These are phyloP conservation scores for Pythium aquatile DNA, from an alignment of 352 stramenopile species.

Conservation along the genomic window DNA sequence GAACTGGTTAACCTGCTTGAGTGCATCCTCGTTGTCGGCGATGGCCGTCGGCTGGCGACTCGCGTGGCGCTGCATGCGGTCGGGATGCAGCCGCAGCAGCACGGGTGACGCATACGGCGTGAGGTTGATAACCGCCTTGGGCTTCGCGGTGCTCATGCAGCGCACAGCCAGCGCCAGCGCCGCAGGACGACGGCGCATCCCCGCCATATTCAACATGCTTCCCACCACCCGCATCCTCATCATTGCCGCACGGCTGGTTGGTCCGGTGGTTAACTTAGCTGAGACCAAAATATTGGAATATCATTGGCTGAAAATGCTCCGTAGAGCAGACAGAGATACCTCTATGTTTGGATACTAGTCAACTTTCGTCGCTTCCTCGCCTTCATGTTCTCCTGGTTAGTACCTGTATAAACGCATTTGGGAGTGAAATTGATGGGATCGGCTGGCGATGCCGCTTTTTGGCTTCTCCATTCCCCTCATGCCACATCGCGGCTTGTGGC, in stretches of 20 bases:
- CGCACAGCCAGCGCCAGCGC: constrained; percentile 7
- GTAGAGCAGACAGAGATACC: too few species aligned
- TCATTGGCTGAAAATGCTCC: not conserved
- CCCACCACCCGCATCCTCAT: constrained; percentile 4
- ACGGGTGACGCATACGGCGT: constrained; percentile 68
- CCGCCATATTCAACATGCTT: not conserved
- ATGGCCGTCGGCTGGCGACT: constrained; percentile 27
- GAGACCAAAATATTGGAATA: not conserved
- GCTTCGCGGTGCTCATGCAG: not conserved
- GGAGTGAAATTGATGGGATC: not conserved
- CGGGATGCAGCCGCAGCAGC: constrained; percentile 65
- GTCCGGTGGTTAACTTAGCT: constrained; percentile 5
- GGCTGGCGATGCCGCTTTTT: too few species aligned
- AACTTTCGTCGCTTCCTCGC: not conserved
- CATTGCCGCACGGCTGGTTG: constrained; percentile 10
- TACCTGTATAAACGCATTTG: too few species aligned
- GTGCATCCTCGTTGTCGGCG: constrained; percentile 59
- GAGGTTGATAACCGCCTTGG: constrained; percentile 35
- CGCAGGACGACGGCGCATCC: not conserved
- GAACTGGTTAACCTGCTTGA: constrained; percentile 83
- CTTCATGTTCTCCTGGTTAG: too few species aligned
- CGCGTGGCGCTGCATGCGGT: constrained; percentile 55
- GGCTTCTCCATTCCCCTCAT: not conserved
- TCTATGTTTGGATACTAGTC: too few species aligned
- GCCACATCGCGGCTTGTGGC: not conserved